Conservation (phyloP, 805 yeast genomes). For the Candida peoriensis region DNA sequence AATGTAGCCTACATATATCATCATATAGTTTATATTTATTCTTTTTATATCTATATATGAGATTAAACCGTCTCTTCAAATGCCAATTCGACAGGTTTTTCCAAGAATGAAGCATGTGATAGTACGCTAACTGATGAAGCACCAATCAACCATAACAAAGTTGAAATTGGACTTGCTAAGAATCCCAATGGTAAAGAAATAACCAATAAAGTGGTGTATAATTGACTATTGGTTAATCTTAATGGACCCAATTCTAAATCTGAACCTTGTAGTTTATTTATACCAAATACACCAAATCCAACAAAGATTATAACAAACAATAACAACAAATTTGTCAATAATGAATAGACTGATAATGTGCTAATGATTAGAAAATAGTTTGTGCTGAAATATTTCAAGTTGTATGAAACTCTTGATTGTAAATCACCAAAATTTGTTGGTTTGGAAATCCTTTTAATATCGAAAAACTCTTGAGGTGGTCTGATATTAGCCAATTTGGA, state of each 20-base stretch:
- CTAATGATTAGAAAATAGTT: conserved; percentile 77
- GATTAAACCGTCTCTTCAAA: conserved; percentile 69
- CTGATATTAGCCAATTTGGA: conserved; percentile 64
- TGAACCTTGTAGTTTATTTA: conserved; percentile 72
- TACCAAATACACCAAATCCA: conserved; percentile 70
- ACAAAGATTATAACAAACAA: conserved; percentile 78
- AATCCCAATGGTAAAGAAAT: conserved; percentile 78
- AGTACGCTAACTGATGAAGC: conserved; percentile 74
- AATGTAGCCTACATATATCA: background rate
- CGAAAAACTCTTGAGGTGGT: conserved; percentile 93
- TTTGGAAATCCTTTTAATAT: conserved; percentile 80
- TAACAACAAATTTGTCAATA: conserved; percentile 78
- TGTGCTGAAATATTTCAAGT: conserved; percentile 80
- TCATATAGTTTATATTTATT: too few relatives aligned
- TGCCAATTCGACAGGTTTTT: conserved; percentile 92
- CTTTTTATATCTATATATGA: background rate
- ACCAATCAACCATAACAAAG: conserved; percentile 88
- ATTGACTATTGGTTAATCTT: conserved; percentile 66
- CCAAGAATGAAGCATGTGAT: conserved; percentile 86
- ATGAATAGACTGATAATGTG: conserved; percentile 73
- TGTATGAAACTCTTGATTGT: conserved; percentile 84
- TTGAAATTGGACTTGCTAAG: conserved; percentile 83
- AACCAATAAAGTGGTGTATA: conserved; percentile 77
- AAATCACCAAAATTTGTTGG: conserved; percentile 87
- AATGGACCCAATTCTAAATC: conserved; percentile 72